These are phyloP conservation scores for Tulasnella sp. DNA, from an alignment of 768 basidiomycete genomes.

Conservation along the genomic window DNA sequence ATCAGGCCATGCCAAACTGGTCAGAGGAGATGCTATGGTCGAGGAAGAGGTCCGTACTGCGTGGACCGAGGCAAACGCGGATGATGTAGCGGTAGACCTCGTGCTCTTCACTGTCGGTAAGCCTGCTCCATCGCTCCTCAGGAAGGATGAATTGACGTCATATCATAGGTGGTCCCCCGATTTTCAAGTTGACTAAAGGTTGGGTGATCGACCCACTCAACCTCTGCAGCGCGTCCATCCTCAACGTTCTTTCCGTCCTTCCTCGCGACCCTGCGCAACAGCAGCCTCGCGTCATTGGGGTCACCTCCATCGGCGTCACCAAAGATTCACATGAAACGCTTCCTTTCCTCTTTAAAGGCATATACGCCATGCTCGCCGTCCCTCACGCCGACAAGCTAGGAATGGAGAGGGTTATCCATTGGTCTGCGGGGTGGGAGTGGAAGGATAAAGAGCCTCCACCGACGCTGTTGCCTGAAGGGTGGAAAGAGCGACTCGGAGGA, in stretches of 20 bases:
- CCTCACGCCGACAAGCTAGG: slow-evolving; percentile 41
- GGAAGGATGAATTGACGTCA: neutral
- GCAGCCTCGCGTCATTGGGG: slow-evolving; percentile 49
- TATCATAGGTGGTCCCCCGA: neutral
- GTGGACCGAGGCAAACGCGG: slow-evolving; percentile 7
- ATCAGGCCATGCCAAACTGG: slow-evolving; percentile 4
- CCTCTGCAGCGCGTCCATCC: neutral
- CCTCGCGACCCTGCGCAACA: slow-evolving; percentile 36
- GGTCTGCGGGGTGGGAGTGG: slow-evolving; percentile 1
- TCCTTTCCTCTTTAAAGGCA: slow-evolving; percentile 46
- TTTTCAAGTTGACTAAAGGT: neutral
- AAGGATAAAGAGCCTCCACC: too few relatives aligned
- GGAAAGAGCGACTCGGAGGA: neutral
- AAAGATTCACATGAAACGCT: slow-evolving; percentile 43
- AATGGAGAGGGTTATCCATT: slow-evolving; percentile 37
- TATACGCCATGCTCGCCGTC: slow-evolving; percentile 44
- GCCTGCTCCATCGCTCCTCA: neutral
- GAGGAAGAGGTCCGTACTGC: neutral
- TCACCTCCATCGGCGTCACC: slow-evolving; percentile 54
- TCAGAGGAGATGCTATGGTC: slow-evolving; percentile 11
- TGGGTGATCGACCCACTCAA: neutral
- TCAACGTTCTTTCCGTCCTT: neutral
- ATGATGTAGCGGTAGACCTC: neutral
- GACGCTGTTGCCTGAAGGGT: neutral
- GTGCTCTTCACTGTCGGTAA: slow-evolving; percentile 17